Percentiles rank a stretch among this genome's conserved stretches.
Evolutionary conservation across 352 stramenopile species (phyloP).

Genomic region (Pythium inflatum): DNA sequence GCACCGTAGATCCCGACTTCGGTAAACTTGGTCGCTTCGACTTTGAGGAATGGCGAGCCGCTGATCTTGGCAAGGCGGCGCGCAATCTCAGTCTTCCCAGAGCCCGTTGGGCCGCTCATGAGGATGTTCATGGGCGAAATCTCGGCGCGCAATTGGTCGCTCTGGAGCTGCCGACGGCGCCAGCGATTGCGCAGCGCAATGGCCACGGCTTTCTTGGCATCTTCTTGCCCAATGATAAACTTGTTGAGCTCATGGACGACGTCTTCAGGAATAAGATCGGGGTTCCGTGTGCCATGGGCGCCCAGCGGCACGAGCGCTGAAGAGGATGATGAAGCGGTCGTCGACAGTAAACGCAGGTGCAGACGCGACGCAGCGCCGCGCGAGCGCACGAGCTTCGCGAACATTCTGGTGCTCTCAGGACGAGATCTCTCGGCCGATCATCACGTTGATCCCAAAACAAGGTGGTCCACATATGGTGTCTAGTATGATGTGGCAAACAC

Average conservation of each 20-base stretch:
- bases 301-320: slow-evolving; percentile 14
- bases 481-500: too few species aligned
- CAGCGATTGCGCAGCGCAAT: slow-evolving; percentile 98
- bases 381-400: slow-evolving; percentile 9
- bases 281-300: background rate
- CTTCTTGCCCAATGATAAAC: slow-evolving; percentile 96
- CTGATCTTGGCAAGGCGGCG: slow-evolving; percentile 96
- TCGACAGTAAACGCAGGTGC: background rate
- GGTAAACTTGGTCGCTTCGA: slow-evolving; percentile 98
- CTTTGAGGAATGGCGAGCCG: slow-evolving; percentile 98
- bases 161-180: slow-evolving; percentile 93
- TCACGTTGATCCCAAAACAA: too few species aligned
- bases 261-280: slow-evolving; percentile 85
- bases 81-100: slow-evolving; percentile 98
- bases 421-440: background rate
- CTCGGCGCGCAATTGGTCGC: slow-evolving; percentile 80
- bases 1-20: slow-evolving; percentile 98
- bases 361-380: background rate
- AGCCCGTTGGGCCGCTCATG: too few species aligned
- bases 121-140: slow-evolving; percentile 99
- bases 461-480: too few species aligned
- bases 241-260: slow-evolving; percentile 95
- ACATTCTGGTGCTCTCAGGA: slow-evolving; percentile 19
- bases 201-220: slow-evolving; percentile 97
- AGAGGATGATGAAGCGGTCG: background rate